Evolutionary conservation across 495 filamentous ascomycete species (phyloP).

Genomic region (Xylaria venustula): DNA sequence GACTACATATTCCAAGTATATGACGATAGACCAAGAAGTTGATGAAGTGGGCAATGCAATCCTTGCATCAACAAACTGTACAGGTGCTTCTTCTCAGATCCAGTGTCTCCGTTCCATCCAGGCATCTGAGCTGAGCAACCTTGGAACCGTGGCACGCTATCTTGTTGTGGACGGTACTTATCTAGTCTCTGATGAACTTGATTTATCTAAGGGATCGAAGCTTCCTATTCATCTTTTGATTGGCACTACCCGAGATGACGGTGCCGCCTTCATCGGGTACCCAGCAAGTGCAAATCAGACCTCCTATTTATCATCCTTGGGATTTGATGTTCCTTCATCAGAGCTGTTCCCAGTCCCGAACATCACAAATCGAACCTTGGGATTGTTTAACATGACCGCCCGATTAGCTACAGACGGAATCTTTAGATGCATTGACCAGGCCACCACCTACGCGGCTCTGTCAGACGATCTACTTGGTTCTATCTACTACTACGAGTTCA

Average conservation of each 20-base stretch:
- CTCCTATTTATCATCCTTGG: conserved; percentile 37
- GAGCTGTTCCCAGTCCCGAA: conserved; percentile 36
- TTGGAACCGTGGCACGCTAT: conserved; percentile 34
- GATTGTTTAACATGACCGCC: conserved; percentile 43
- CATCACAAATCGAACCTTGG: conserved; percentile 39
- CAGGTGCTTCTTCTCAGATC: conserved; percentile 38
- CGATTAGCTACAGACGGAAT: conserved; percentile 48
- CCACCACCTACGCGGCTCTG: conserved; percentile 40
- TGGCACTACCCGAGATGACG: conserved; percentile 51
- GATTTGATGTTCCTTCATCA: conserved; percentile 34
- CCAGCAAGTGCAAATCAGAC: conserved; percentile 34
- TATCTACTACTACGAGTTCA: conserved; percentile 48
- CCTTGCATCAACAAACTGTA: conserved; percentile 41
- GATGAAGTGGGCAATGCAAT: conserved; percentile 38
- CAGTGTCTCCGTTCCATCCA: conserved; percentile 47
- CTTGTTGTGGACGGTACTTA: conserved; percentile 49
- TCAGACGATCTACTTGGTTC: conserved; percentile 29
- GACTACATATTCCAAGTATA: conserved; percentile 46
- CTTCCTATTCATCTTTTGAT: conserved; percentile 41
- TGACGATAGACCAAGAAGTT: conserved; percentile 44
- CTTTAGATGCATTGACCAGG: conserved; percentile 51
- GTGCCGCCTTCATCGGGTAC: conserved; percentile 45
- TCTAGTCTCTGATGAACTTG: conserved; percentile 34
- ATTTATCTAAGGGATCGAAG: conserved; percentile 25
- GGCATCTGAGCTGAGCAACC: conserved; percentile 25